These are phyloP conservation scores for Gardenia jasminoides DNA, from an alignment of 257 asterid species.

Conservation along the genomic window DNA sequence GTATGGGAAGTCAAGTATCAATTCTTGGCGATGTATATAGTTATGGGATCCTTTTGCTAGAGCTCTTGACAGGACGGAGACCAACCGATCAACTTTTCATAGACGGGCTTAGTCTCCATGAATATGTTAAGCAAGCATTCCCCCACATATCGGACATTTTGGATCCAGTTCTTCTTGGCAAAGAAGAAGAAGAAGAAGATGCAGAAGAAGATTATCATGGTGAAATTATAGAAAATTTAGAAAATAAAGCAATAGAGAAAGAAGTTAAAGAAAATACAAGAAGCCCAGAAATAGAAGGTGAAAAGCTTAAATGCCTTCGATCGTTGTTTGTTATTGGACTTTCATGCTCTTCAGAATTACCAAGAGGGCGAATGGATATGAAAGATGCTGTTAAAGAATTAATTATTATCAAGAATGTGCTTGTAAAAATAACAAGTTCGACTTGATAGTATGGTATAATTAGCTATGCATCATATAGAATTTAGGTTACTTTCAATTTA, in stretches of 20 bases:
- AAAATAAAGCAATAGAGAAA: not conserved
- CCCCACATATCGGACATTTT: constrained; percentile 27
- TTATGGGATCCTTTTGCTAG: constrained; percentile 51
- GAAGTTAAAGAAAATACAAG: not conserved
- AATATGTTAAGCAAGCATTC: constrained; percentile 30
- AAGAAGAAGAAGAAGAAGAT: not conserved
- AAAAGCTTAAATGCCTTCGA: constrained; percentile 2
- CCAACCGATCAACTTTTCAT: constrained; percentile 38
- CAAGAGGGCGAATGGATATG: constrained; percentile 14
- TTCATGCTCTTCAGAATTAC: constrained; percentile 20
- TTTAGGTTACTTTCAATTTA: no score
- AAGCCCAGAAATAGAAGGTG: not conserved
- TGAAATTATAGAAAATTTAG: not conserved
- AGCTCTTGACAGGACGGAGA: constrained; percentile 44
- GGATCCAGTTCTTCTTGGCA: constrained; percentile 17
- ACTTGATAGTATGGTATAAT: no score
- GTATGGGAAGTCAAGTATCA: constrained; percentile 38
- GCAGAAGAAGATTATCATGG: not conserved
- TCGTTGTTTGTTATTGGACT: constrained; percentile 22
- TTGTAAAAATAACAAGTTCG: not conserved
- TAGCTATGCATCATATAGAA: no score
- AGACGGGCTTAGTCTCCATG: constrained; percentile 40
- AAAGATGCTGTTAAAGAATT: constrained; percentile 15
- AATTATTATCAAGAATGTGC: constrained; percentile 7
- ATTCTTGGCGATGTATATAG: constrained; percentile 48